Evolutionary conservation across 805 yeast species (phyloP), one percentile per base, ranked within the genome.

Genomic region (Saccharomycopsis sp.): DNA sequence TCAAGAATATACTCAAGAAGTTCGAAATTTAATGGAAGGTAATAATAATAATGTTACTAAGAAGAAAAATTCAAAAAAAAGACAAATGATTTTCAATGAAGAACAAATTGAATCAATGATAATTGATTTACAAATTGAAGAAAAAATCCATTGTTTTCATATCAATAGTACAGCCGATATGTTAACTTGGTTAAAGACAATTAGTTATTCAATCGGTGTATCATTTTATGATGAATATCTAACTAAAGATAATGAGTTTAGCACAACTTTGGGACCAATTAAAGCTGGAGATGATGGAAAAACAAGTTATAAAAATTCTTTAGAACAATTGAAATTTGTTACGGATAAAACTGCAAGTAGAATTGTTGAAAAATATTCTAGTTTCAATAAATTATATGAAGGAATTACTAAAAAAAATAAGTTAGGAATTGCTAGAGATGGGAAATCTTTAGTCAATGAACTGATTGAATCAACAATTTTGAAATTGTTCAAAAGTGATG

Each of bases 311-410:
- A 14, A 37, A 20, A 19, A 29, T 14, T 40, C 49, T 3, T 34
- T 45, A 18, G 33, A 45, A 23, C 49, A 45, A 31, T 25, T 45
- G 20, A 45, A 42, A 26, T 45, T 34, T 25, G 36, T 45, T 4
- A 42, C 42, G 15, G 27, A 18, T 23, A 12, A 10, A n/a, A 5
- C 26, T 6, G 27, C 49, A 10, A 31, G 34, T 13, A 36, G 34
- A 26, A 39, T 45, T 21, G 9, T 25, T 10, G 31, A 39, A 12
- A 45, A 45, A 21, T 45, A 36, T 28, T 25, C 41, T 5, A 35
- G 33, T 13, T 17, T 45, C n/a, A 21, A 27, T 12, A 32, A 31
- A 27, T 14, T 45, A 4, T 32, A 37, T 20, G 14, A 39, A 10
- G 42, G 31, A 5, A 23, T 27, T 9, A 27, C 12, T 13, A 26